Percentiles rank a stretch among this genome's conserved stretches.
Conservation (phyloP, 345 rosid genomes). For the Euclidium syriacum region DNA sequence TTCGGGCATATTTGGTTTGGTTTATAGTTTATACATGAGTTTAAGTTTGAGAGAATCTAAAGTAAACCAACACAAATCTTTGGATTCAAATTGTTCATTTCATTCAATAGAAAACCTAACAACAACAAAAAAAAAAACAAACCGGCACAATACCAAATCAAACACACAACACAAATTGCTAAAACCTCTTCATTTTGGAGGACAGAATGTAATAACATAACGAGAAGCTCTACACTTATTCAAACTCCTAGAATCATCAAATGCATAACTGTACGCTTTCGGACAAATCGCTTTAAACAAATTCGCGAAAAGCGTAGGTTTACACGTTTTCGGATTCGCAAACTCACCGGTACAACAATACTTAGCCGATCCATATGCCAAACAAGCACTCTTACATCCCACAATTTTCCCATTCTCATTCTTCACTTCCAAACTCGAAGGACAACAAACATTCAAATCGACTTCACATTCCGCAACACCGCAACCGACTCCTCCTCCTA, state of each 20-base stretch:
- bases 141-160: neutral
- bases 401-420: slow-evolving; percentile 55
- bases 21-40: too few species aligned
- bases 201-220: slow-evolving; percentile 89
- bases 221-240: slow-evolving; percentile 85
- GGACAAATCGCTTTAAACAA: slow-evolving; percentile 93
- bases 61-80: neutral
- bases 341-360: slow-evolving; percentile 87
- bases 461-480: slow-evolving; percentile 83
- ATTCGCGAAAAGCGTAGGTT: slow-evolving; percentile 74
- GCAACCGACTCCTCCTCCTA: slow-evolving; percentile 85
- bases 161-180: neutral
- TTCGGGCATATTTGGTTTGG: too few species aligned
- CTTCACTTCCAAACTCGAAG: slow-evolving; percentile 77
- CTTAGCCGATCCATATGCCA: slow-evolving; percentile 87
- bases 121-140: neutral
- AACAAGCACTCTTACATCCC: slow-evolving; percentile 92
- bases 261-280: slow-evolving; percentile 88
- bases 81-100: neutral
- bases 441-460: slow-evolving; percentile 78
- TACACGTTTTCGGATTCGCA: slow-evolving; percentile 63
- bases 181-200: slow-evolving; percentile 45
- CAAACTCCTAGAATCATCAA: slow-evolving; percentile 84
- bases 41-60: too few species aligned
- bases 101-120: neutral